These are phyloP conservation scores for Colletotrichum australisinense DNA, from an alignment of 2,329 filamentous ascomycete species.

Conservation along the genomic window DNA sequence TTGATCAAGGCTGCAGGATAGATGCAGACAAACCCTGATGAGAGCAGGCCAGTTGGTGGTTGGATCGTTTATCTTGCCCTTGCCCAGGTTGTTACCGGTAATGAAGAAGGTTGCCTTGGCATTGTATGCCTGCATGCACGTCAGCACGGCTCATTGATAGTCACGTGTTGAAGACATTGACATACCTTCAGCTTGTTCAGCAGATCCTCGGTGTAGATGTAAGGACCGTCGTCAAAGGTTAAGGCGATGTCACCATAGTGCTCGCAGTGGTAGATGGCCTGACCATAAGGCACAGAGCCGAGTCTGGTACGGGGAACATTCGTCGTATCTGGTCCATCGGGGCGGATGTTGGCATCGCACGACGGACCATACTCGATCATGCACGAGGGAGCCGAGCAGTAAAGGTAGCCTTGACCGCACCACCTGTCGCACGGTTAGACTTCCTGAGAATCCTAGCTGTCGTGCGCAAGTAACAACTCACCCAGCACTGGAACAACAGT, in stretches of 20 bases:
- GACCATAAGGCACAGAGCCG: conserved; percentile 67
- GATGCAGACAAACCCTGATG: conserved; percentile 40
- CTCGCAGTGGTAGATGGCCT: conserved; percentile 66
- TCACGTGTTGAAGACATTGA: conserved; percentile 46
- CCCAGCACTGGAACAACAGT: conserved; percentile 58
- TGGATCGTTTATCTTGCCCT: conserved; percentile 61
- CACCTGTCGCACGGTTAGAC: conserved; percentile 50
- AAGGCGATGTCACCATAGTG: conserved; percentile 65
- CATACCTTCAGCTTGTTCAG: conserved; percentile 57
- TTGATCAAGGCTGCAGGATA: background rate
- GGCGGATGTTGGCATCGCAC: conserved; percentile 70
- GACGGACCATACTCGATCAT: conserved; percentile 69
- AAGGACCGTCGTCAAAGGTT: conserved; percentile 61
- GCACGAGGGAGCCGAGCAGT: conserved; percentile 72
- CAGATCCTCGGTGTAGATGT: conserved; percentile 52
- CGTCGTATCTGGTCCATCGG: conserved; percentile 63
- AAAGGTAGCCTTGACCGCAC: conserved; percentile 65
- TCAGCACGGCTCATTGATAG: background rate
- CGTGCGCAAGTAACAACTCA: conserved; percentile 38
- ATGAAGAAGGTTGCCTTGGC: conserved; percentile 76
- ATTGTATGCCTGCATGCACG: conserved; percentile 54
- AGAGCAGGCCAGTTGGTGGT: conserved; percentile 49
- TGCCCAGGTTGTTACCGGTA: conserved; percentile 54
- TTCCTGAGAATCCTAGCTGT: background rate
- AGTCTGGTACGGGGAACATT: conserved; percentile 62